phyloP scores from a whole-genome alignment of 2,329 filamentous ascomycete species.

The Epichloe baconii region DNA sequence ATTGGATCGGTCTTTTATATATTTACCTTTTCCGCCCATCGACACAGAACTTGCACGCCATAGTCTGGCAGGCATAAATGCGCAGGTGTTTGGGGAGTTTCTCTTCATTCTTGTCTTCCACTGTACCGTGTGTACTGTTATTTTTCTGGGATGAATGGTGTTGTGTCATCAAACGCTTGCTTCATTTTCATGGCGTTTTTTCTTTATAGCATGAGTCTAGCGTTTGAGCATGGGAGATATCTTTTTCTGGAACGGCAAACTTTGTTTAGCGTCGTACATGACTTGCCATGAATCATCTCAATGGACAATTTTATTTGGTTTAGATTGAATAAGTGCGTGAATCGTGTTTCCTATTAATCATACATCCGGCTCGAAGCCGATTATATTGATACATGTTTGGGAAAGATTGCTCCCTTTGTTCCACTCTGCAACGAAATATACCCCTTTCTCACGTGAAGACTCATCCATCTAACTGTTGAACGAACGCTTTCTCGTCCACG shows the following conservation, averaged over 20 bases:
- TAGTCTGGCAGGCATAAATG: not conserved
- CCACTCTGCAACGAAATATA: not conserved
- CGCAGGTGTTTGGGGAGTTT: slow-evolving; percentile 2
- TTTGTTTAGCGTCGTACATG: slow-evolving; percentile 5
- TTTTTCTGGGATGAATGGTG: not conserved
- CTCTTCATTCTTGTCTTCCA: slow-evolving; percentile 12
- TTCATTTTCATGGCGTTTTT: slow-evolving; percentile 4
- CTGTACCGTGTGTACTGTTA: slow-evolving; percentile 9
- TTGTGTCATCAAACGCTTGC: not conserved
- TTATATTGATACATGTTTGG: slow-evolving; percentile 1
- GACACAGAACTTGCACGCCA: not conserved
- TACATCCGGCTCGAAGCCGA: slow-evolving; percentile 5
- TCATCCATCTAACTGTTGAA: not conserved
- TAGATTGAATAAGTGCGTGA: not conserved
- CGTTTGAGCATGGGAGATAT: slow-evolving; percentile 1
- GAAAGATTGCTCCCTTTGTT: not conserved
- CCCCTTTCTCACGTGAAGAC: not conserved
- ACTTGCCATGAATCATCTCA: slow-evolving; percentile 3
- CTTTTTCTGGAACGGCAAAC: not conserved
- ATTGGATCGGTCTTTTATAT: not conserved
- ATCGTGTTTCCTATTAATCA: not conserved
- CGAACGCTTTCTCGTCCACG: not conserved
- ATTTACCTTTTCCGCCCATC: not conserved
- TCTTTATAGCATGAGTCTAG: slow-evolving; percentile 7
- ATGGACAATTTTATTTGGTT: not conserved